A percentile compares a stretch with the other conserved stretches of the same genome.
Evolutionary conservation across 768 basidiomycete genomes (phyloP).

Genomic region (Chalciporus piperatus): DNA sequence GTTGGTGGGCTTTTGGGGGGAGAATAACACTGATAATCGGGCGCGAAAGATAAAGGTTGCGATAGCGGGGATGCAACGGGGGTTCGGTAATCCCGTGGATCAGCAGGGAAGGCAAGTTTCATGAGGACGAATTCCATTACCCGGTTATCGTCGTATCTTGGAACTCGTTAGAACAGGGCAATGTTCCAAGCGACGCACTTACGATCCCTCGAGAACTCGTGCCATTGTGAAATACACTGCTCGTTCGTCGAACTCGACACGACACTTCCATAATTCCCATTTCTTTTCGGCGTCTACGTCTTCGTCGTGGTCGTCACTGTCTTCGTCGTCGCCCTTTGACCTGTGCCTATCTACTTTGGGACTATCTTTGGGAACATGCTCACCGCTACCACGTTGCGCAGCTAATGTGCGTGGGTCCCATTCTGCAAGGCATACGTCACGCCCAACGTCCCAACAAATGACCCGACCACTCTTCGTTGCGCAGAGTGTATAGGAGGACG

Average conservation of each 20-base stretch:
- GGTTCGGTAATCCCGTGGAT: conserved; percentile 33
- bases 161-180: conserved; percentile 4
- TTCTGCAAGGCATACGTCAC: conserved; percentile 58
- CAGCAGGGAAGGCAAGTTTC: conserved; percentile 59
- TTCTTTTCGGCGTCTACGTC: conserved; percentile 28
- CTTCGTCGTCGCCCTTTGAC: conserved; percentile 14
- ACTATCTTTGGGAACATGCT: conserved; percentile 8
- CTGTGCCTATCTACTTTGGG: conserved; percentile 5
- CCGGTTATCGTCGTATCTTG: conserved; percentile 56
- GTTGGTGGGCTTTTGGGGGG: conserved; percentile 26
- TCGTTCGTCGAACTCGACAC: conserved; percentile 70
- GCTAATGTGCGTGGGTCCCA: conserved; percentile 53
- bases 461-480: conserved; percentile 75
- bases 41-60: conserved; percentile 7
- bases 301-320: conserved; percentile 1
- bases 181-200: conserved; percentile 22
- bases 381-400: neutral
- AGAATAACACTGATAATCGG: conserved; percentile 15
- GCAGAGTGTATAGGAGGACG: conserved; percentile 72
- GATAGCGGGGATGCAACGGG: conserved; percentile 15
- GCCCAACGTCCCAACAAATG: conserved; percentile 72
- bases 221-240: conserved; percentile 78
- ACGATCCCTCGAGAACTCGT: conserved; percentile 52
- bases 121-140: conserved; percentile 73
- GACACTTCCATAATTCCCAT: conserved; percentile 78